phyloP scores from a whole-genome alignment of 108 stramenopile genomes.

The Nannochloropsis gaditana region DNA sequence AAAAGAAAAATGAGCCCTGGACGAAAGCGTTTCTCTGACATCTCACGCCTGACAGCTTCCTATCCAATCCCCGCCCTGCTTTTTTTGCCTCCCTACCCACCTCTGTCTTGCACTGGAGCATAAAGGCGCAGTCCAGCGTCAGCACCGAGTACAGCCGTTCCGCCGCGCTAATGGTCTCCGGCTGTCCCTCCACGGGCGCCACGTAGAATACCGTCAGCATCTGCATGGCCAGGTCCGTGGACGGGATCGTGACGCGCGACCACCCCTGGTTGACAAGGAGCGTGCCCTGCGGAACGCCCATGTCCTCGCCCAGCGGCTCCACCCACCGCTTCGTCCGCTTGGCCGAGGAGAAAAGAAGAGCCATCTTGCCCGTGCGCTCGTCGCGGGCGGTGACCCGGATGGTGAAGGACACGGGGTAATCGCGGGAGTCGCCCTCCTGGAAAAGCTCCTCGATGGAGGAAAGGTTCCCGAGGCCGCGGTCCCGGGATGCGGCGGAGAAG shows the following conservation, averaged over 20 bases:
- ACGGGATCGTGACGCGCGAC: background rate
- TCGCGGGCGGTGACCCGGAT: slow-evolving; percentile 12
- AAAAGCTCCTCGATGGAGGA: slow-evolving; percentile 9
- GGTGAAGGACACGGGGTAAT: background rate
- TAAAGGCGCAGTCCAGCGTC: background rate
- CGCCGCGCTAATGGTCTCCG: background rate
- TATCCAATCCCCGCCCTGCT: background rate
- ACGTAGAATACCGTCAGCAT: background rate
- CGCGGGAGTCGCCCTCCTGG: background rate
- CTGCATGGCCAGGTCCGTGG: background rate
- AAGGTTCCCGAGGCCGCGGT: background rate
- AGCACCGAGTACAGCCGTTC: slow-evolving; percentile 8
- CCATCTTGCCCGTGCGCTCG: slow-evolving; percentile 17
- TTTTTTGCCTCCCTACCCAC: too few species aligned
- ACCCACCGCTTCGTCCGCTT: slow-evolving; percentile 13
- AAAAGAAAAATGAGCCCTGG: background rate
- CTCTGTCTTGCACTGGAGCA: slow-evolving; percentile 11
- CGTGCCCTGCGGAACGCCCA: background rate
- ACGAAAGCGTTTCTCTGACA: background rate
- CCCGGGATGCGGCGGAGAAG: slow-evolving; percentile 6
- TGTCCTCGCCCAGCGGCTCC: background rate
- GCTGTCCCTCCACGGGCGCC: background rate
- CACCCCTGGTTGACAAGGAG: background rate
- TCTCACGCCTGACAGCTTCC: background rate
- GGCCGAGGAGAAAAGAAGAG: background rate